phyloP scores from a whole-genome alignment of 257 asterid genomes.

The Catharanthus roseus region DNA sequence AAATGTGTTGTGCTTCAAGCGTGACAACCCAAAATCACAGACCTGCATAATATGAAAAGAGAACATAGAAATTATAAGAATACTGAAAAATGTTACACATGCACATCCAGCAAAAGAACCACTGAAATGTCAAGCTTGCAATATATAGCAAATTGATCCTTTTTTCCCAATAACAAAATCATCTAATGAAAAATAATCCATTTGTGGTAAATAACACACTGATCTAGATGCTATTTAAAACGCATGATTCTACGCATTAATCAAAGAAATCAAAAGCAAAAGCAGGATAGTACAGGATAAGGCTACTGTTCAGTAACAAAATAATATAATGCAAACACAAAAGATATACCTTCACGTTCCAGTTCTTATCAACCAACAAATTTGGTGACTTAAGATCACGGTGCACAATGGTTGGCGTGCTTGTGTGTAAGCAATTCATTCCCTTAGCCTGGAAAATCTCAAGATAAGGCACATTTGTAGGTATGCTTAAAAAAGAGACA shows the following conservation, averaged over 20 bases:
- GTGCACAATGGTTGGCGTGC: conserved; percentile 94
- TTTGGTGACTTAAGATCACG: conserved; percentile 98
- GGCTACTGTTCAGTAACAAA: background rate
- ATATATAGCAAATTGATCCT: too few relatives aligned
- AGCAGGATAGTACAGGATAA: background rate
- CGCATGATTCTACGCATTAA: background rate
- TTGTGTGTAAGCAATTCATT: conserved; percentile 97
- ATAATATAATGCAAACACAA: conserved; percentile 1
- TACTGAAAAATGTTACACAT: background rate
- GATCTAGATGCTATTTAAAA: background rate
- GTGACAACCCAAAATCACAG: conserved; percentile 94
- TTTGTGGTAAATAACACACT: too few relatives aligned
- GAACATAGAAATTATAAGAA: conserved; percentile 8
- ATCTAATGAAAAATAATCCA: too few relatives aligned
- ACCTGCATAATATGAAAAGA: conserved; percentile 55
- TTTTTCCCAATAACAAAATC: too few relatives aligned
- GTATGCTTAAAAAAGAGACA: conserved; percentile 5
- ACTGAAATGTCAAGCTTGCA: background rate
- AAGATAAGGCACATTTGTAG: background rate
- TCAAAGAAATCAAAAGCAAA: background rate
- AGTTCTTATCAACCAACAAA: conserved; percentile 89
- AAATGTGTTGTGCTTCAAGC: conserved; percentile 97
- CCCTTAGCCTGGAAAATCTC: conserved; percentile 81
- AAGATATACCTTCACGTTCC: conserved; percentile 86
- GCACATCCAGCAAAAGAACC: background rate